Evolutionary conservation across 148 eudicot genomes (phyloP), one percentile per base, ranked within the genome.

Genomic region (Linanthus parryae): DNA sequence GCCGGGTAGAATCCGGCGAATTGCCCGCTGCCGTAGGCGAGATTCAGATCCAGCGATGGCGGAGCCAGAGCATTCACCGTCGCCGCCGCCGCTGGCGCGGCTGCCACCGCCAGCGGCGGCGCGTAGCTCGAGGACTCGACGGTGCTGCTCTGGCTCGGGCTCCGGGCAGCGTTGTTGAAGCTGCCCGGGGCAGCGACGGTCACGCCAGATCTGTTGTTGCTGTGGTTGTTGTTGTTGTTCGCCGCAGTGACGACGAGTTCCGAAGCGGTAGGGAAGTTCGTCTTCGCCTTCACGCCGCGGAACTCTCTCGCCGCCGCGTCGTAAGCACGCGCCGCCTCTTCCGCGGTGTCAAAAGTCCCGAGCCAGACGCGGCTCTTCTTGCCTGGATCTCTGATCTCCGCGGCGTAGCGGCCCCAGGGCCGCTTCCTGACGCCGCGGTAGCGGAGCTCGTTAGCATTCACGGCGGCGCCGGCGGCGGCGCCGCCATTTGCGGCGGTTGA

Each of bases 331-430:
- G 77, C 77, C 33, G 77, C 77, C 33, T 72, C 69, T 14, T 57
- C 66, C 2, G 77, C 73, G 6, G 77, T 72, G 34, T 72, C 77
- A 31, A 72, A 72, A 18, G 77, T 72, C 1, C 77, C 77, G 0
- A 72, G 77, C 77, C 77, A 72, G 46, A 72, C 77, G 21, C 77
- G 68, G 38, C 48, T 52, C 58, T 72, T 72, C 54, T 44, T 57
- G 29, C 43, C 45, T 5, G 76, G 76, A 51, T 72, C 76, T 0
- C 76, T 42, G 56, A 72, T 72, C 68, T 72, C 76, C 6, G 76
- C 76, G 7, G 76, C 76, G 43, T 72, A 72, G 6, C 76, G 52
- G 11, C 76, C 76, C 76, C 76, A 72, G 2, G 76, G 76, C 17
- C 76, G 28, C 61, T 72, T 72, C 0, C 76, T 29, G 13, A 72